Evolutionary conservation across 2,329 filamentous ascomycete species (phyloP), one percentile per base, ranked within the genome.

Genomic region (Penicillium sp.): DNA sequence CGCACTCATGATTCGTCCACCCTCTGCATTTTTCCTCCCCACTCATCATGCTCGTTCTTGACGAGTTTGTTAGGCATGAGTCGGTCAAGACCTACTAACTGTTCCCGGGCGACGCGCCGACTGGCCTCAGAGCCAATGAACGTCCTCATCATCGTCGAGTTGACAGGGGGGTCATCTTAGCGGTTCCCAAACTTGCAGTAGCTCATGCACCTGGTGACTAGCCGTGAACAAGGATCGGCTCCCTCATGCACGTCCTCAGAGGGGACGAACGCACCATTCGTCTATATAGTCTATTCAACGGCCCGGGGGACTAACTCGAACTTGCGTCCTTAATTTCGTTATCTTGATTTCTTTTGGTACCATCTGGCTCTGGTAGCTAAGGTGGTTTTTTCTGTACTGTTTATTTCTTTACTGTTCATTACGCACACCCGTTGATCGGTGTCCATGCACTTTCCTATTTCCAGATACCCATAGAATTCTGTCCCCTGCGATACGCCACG

Each of bases 291-390:
- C 67, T 60, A 55, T 63, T 60, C 63, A 61, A 67, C 66, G 57
- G 56, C 60, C 57, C 56, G 57, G 57, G 52, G 49, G 56, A 65
- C 64, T 66, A 61, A 52, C 53, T 47, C 45, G 54, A 57, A 53
- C 58, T 68, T 62, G 67, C 65, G 63, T 68, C 63, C 61, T 63
- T 65, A 64, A 49, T 62, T 69, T 64, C 53, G 64, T 63, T 58
- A 57, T 57, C 53, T 65, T 63, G 48, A 46, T 55, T 66, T 61
- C 60, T 59, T 29, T 60, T 46, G 51, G 21, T 47, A 27, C 67
- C 64, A 64, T 66, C 58, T 60, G 54, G 71, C 70, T 73, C 71
- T 71, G 71, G 70, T 65, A 73, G 71, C 71, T 64, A 62, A 63
- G 57, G 37, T 60, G 52, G 61, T 65, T 61, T 66, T 67, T 49